Conservation (phyloP, 2,329 filamentous ascomycete species). For the Nemania sp. region DNA sequence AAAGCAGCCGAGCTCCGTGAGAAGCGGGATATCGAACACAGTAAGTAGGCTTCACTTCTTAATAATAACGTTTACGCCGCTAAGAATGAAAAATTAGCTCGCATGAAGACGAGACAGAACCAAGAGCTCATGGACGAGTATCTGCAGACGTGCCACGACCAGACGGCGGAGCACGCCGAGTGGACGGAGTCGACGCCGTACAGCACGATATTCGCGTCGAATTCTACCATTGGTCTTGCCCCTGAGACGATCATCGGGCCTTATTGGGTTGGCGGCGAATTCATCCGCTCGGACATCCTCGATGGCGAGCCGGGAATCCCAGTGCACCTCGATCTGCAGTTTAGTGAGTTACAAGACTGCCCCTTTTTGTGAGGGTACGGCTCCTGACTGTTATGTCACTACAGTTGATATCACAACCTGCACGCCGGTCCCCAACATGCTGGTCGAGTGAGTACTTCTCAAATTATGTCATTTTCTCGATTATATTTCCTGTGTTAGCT, state of each 20-base stretch:
- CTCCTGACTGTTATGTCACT: not conserved
- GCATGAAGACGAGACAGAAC: constrained; percentile 29
- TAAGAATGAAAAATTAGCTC: constrained; percentile 21
- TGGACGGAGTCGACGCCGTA: constrained; percentile 28
- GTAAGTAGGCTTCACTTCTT: too few species aligned
- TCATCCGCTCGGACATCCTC: constrained; percentile 41
- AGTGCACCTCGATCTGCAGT: constrained; percentile 43
- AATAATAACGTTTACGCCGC: too few species aligned
- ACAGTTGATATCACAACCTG: constrained; percentile 41
- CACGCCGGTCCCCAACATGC: constrained; percentile 37
- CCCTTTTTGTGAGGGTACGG: not conserved
- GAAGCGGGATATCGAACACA: constrained; percentile 36
- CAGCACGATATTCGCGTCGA: constrained; percentile 27
- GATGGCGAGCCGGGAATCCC: constrained; percentile 42
- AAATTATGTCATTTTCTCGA: not conserved
- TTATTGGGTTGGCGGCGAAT: constrained; percentile 38
- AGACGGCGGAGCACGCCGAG: constrained; percentile 19
- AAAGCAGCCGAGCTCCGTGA: constrained; percentile 41
- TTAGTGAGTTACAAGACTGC: constrained; percentile 20
- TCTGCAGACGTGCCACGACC: constrained; percentile 29
- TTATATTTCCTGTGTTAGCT: too few species aligned
- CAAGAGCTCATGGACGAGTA: constrained; percentile 27
- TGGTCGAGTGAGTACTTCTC: constrained; percentile 33
- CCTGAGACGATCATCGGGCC: constrained; percentile 33
- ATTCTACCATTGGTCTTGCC: constrained; percentile 30